Conservation (phyloP, 2,329 filamentous ascomycete species). For the Hansfordia pulvinata region DNA sequence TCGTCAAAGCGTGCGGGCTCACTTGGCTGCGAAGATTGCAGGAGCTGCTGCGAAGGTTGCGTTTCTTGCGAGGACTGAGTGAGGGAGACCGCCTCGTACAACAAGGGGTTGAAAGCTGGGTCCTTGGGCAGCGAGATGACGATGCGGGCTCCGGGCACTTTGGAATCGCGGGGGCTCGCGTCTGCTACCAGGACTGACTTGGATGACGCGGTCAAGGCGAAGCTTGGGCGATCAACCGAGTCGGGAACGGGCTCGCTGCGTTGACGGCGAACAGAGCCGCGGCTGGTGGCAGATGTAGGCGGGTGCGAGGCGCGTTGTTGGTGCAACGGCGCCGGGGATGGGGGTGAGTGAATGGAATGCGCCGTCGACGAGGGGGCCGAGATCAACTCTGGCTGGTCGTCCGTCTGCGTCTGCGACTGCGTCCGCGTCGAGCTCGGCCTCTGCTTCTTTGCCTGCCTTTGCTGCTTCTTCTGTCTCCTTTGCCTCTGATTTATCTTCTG, state of each 20-base stretch:
- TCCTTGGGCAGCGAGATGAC: conserved; percentile 8
- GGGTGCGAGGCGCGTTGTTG: too few species aligned
- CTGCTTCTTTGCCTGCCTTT: conserved; percentile 1
- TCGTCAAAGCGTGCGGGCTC: neutral
- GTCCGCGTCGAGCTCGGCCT: conserved; percentile 1
- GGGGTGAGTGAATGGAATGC: too few species aligned
- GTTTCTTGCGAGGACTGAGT: conserved; percentile 4
- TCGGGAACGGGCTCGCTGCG: too few species aligned
- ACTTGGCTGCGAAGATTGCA: conserved; percentile 3
- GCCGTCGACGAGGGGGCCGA: neutral
- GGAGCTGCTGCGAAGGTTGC: conserved; percentile 5
- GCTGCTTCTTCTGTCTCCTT: conserved; percentile 10
- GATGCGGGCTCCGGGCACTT: conserved; percentile 3
- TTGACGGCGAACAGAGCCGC: too few species aligned
- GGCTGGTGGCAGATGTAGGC: too few species aligned
- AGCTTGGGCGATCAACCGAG: too few species aligned
- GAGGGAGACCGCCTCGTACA: conserved; percentile 7
- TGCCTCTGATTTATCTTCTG: too few species aligned
- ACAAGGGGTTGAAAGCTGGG: conserved; percentile 7
- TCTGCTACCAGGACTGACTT: too few species aligned
- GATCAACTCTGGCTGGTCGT: neutral
- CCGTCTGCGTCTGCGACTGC: conserved; percentile 1
- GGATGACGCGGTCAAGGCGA: too few species aligned
- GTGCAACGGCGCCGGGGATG: too few species aligned
- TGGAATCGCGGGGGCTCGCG: neutral